phyloP scores from a whole-genome alignment of 1,284 basidiomycete genomes.

The Rhodotorula mucilaginosa region DNA sequence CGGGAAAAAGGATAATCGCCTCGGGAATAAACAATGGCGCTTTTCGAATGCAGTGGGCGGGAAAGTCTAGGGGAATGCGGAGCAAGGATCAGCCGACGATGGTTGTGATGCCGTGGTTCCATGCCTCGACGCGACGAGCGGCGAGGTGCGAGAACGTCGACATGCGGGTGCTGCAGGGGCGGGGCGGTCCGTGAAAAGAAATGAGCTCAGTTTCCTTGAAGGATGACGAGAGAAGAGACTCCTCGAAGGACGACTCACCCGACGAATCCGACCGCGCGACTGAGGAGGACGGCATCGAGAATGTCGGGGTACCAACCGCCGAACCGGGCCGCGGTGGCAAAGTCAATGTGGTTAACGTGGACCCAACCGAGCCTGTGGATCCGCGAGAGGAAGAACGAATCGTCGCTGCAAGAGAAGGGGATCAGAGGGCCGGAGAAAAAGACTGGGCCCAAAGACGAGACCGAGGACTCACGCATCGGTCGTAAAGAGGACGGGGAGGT shows the following conservation, averaged over 20 bases:
- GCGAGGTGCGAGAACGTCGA: constrained; percentile 25
- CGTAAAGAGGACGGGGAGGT: constrained; percentile 29
- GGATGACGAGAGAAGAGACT: neutral
- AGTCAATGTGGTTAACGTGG: constrained; percentile 18
- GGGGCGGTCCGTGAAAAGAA: neutral
- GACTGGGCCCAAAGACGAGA: neutral
- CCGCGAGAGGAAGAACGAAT: constrained; percentile 29
- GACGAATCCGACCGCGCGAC: constrained; percentile 30
- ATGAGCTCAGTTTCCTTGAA: too few species aligned
- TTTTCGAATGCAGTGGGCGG: too few species aligned
- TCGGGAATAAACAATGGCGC: too few species aligned
- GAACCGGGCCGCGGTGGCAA: constrained; percentile 24
- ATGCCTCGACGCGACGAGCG: constrained; percentile 31
- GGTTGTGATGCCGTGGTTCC: constrained; percentile 24
- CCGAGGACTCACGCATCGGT: constrained; percentile 19
- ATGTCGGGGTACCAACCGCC: constrained; percentile 34
- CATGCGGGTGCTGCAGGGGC: constrained; percentile 9
- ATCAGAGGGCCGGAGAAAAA: neutral
- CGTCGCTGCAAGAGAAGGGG: constrained; percentile 10
- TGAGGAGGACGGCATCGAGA: constrained; percentile 25
- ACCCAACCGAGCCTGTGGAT: constrained; percentile 30
- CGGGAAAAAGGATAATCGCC: too few species aligned
- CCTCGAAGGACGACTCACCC: constrained; percentile 15
- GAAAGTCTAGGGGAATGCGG: too few species aligned
- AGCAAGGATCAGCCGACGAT: constrained; percentile 23